Evolutionary conservation across 225 moss, liverwort and hornwort genomes (phyloP), one percentile per base, ranked within the genome.

Genomic region (Rhytidiadelphus loreus): DNA sequence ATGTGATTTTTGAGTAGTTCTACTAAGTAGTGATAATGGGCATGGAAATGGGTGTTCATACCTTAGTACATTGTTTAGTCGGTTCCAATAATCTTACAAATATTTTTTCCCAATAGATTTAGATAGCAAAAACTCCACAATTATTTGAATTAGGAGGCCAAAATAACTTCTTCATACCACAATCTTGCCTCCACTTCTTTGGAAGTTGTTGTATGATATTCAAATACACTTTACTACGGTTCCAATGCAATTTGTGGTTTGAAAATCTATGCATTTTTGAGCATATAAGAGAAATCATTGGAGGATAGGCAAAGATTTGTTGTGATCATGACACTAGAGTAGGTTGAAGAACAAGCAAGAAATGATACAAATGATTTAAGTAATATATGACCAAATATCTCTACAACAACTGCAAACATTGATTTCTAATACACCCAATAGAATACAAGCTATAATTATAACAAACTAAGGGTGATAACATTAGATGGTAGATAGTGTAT

Each of bases 311-410:
- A 75, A 20, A 75, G 19, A 50, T 20, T 75, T 75, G 9, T 75
- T 50, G 7, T n/a, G n/a, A n/a, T n/a, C 2, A 0, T n/a, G n/a
- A 20, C 50, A 75, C 0, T 0, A 4, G 5, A 75, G 7, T 8
- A 50, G 1, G 29, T 1, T 2, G 0, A 32, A 50, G 20, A 50
- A 33, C 33, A 75, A 75, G 20, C 12, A 50, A 75, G 21, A 75
- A 74, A 50, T 21, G 6, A 75, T 50, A 13, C 20, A 32, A 75
- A 32, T 0, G 50, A 20, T 74, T 19, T 20, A 48, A 48, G 1
- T 0, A 12, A 4, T 12, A 20, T 32, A 4, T 9, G 3, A 48
- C 32, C 32, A 19, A 20, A 1, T 50, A 75, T 12, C 12, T 32
- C 5, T 32, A 32, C 7, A 50, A 2, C 12, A 32, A 75, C 20